phyloP scores from a whole-genome alignment of 2,329 filamentous ascomycete genomes.

The Cephalotrichum gorgonifer region DNA sequence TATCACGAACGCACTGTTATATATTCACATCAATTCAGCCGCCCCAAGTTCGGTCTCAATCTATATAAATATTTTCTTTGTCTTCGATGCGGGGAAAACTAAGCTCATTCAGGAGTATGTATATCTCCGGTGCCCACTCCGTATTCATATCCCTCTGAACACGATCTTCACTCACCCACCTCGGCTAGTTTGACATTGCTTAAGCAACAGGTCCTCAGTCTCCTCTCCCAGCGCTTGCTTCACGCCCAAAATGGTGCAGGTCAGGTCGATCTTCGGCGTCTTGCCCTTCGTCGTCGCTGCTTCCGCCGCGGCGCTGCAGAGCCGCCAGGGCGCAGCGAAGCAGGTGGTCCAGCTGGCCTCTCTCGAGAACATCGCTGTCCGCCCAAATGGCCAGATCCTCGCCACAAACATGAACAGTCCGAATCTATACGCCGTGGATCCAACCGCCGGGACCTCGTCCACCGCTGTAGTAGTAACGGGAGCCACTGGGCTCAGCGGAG shows the following conservation, averaged over 20 bases:
- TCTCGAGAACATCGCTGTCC: conserved; percentile 6
- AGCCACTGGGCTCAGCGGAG: conserved; percentile 1
- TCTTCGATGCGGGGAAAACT: too few species aligned
- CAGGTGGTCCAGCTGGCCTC: conserved; percentile 3
- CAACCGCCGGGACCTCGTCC: neutral
- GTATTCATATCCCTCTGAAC: too few species aligned
- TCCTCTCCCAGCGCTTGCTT: too few species aligned
- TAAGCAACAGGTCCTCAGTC: too few species aligned
- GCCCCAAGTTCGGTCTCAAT: too few species aligned
- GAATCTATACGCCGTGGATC: conserved; percentile 4
- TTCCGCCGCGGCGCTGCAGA: neutral
- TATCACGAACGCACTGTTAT: too few species aligned
- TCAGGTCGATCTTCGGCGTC: neutral
- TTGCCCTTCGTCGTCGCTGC: neutral
- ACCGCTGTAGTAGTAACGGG: conserved; percentile 1
- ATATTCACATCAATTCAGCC: too few species aligned
- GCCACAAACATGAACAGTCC: conserved; percentile 5
- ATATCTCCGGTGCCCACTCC: too few species aligned
- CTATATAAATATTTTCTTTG: too few species aligned
- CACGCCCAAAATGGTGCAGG: neutral
- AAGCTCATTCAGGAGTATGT: too few species aligned
- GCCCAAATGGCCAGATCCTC: conserved; percentile 6
- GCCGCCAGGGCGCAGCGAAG: neutral
- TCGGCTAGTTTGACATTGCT: too few species aligned
- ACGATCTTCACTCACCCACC: too few species aligned